A percentile compares a stretch with the other conserved stretches of the same genome.
phyloP scores from a whole-genome alignment of 2,329 filamentous ascomycete species.

The Trichoderma lentiforme region DNA sequence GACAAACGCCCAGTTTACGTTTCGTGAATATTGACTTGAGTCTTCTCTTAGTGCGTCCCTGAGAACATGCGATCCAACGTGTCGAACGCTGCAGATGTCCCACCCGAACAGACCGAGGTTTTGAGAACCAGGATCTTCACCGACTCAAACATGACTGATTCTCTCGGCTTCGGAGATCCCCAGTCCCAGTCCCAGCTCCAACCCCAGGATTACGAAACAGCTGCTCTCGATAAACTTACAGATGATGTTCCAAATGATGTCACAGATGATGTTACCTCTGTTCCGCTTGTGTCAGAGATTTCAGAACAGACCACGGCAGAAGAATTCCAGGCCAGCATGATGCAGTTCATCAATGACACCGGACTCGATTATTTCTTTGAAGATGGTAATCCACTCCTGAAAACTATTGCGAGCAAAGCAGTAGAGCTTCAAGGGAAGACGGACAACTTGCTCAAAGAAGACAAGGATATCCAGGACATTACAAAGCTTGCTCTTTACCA shows the following conservation, averaged over 20 bases:
- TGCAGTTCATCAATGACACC: not conserved
- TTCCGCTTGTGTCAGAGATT: not conserved
- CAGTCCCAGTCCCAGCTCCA: not conserved
- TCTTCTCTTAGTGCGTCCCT: not conserved
- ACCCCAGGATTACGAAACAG: not conserved
- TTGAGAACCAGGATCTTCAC: not conserved
- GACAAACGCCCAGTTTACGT: not conserved
- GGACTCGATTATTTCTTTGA: not conserved
- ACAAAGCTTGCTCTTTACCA: constrained; percentile 3
- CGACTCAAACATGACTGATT: not conserved
- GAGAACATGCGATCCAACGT: not conserved
- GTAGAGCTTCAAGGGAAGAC: not conserved
- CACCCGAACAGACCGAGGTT: not conserved
- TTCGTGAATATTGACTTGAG: not conserved
- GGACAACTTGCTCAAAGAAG: not conserved
- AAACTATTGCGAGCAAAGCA: not conserved
- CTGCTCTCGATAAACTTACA: not conserved
- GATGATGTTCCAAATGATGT: not conserved
- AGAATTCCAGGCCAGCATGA: constrained; percentile 3
- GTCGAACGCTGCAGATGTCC: not conserved
- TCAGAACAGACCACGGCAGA: not conserved
- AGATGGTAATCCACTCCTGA: not conserved
- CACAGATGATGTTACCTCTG: not conserved
- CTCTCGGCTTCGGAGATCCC: not conserved
- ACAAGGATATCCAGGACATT: not conserved